Conservation (phyloP, 192 early-diverging fungal species). For the Coemansia sp. region DNA sequence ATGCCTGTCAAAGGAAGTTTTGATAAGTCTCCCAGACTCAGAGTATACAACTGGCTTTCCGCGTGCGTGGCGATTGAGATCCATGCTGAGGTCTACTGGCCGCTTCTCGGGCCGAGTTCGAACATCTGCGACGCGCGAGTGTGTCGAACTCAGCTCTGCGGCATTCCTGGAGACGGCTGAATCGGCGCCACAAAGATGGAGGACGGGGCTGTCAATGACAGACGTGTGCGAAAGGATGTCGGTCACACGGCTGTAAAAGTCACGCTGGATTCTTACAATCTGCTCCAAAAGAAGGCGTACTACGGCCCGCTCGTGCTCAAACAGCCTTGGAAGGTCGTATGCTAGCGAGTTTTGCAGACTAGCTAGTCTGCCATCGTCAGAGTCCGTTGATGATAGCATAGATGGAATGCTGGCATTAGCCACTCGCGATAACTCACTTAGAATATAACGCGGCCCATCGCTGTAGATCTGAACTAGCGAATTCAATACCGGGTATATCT, state of each 20-base stretch:
- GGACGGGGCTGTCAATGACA: background rate
- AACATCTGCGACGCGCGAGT: background rate
- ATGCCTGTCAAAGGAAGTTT: conserved; percentile 8
- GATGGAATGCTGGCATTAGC: conserved; percentile 13
- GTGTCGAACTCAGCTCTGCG: no score
- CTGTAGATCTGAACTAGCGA: conserved; percentile 42
- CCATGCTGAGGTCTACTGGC: background rate
- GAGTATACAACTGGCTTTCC: background rate
- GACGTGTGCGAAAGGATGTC: conserved; percentile 2
- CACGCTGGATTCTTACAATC: conserved; percentile 30
- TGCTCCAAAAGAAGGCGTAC: conserved; percentile 30
- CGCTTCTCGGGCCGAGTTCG: background rate
- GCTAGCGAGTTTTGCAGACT: conserved; percentile 24
- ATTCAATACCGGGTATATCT: conserved; percentile 38
- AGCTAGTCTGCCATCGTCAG: conserved; percentile 12
- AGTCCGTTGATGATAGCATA: conserved; percentile 8
- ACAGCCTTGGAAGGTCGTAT: conserved; percentile 43
- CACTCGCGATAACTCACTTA: conserved; percentile 33
- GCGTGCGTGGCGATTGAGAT: background rate
- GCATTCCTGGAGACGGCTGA: background rate
- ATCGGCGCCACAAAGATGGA: background rate
- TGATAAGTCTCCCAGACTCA: conserved; percentile 10
- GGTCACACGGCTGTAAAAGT: conserved; percentile 24
- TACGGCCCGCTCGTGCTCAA: conserved; percentile 37
- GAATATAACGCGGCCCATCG: conserved; percentile 43